phyloP scores from a whole-genome alignment of 2,329 filamentous ascomycete species.

The Septoria linicola region DNA sequence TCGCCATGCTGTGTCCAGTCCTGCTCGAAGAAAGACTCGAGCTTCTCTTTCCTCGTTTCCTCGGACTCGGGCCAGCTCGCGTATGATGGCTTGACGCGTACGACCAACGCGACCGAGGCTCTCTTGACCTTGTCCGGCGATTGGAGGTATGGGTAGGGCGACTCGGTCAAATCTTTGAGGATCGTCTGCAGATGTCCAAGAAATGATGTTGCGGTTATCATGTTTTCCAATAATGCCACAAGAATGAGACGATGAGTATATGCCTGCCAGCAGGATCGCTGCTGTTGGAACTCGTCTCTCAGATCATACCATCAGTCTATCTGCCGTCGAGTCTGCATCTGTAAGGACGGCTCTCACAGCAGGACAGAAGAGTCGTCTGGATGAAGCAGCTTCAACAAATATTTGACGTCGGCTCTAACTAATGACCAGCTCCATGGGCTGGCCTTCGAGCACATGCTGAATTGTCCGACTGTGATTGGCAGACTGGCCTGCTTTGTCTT shows the following conservation, averaged over 20 bases:
- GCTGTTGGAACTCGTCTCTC: too few relatives aligned
- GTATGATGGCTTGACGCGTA: slow-evolving; percentile 61
- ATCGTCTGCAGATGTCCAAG: slow-evolving; percentile 44
- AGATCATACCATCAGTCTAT: too few relatives aligned
- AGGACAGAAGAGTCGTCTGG: too few relatives aligned
- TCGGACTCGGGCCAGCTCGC: slow-evolving; percentile 49
- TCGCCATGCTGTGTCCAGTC: slow-evolving; percentile 65
- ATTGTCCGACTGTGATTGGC: background rate
- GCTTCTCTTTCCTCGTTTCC: slow-evolving; percentile 29
- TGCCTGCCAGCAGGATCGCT: too few relatives aligned
- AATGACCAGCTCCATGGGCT: too few relatives aligned
- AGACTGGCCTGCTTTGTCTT: background rate
- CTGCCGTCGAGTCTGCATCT: too few relatives aligned
- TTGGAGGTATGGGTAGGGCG: slow-evolving; percentile 51
- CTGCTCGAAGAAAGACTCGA: slow-evolving; percentile 61
- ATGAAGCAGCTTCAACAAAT: too few relatives aligned
- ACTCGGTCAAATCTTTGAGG: slow-evolving; percentile 44
- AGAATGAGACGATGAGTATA: too few relatives aligned
- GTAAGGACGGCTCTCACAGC: too few relatives aligned
- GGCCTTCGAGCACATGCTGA: background rate
- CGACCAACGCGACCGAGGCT: slow-evolving; percentile 65
- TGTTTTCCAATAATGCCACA: too few relatives aligned
- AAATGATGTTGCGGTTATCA: too few relatives aligned
- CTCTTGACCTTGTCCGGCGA: slow-evolving; percentile 56
- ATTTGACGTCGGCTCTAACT: too few relatives aligned